Conservation (phyloP, 1,284 basidiomycete genomes). For the Xerocomus nothofagi region DNA sequence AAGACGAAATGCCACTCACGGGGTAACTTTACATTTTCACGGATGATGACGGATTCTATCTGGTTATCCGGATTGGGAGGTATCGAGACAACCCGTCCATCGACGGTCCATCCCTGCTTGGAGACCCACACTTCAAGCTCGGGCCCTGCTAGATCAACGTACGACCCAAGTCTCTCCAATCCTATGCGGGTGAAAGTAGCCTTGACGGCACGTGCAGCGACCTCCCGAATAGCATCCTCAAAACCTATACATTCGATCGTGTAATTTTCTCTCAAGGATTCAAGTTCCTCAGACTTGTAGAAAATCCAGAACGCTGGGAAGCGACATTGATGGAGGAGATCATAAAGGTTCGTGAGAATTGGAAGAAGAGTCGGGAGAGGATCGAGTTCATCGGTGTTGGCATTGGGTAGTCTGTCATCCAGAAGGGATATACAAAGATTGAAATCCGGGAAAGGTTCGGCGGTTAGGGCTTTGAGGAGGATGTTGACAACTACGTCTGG, state of each 20-base stretch:
- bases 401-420: conserved; percentile 66
- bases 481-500: conserved; percentile 93
- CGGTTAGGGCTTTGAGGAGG: conserved; percentile 87
- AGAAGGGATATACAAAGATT: conserved; percentile 89
- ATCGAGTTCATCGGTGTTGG: conserved; percentile 76
- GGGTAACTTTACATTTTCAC: conserved; percentile 85
- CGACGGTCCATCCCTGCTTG: conserved; percentile 75
- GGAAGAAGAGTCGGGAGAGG: conserved; percentile 76
- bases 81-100: conserved; percentile 66
- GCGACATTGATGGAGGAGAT: conserved; percentile 81
- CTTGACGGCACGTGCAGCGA: conserved; percentile 75
- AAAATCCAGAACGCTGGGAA: conserved; percentile 89
- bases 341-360: conserved; percentile 71
- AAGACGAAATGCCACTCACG: conserved; percentile 56
- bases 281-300: conserved; percentile 67
- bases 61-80: conserved; percentile 94
- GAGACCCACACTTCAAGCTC: conserved; percentile 67
- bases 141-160: conserved; percentile 68
- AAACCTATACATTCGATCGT: conserved; percentile 81
- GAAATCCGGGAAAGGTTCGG: conserved; percentile 87
- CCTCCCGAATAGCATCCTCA: conserved; percentile 75
- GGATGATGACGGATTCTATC: conserved; percentile 91
- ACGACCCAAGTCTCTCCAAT: conserved; percentile 65
- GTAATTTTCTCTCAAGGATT: conserved; percentile 79
- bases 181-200: conserved; percentile 79